Base-by-base conservation (phyloP, 108 stramenopile species). In the Tribonema minus region DNA sequence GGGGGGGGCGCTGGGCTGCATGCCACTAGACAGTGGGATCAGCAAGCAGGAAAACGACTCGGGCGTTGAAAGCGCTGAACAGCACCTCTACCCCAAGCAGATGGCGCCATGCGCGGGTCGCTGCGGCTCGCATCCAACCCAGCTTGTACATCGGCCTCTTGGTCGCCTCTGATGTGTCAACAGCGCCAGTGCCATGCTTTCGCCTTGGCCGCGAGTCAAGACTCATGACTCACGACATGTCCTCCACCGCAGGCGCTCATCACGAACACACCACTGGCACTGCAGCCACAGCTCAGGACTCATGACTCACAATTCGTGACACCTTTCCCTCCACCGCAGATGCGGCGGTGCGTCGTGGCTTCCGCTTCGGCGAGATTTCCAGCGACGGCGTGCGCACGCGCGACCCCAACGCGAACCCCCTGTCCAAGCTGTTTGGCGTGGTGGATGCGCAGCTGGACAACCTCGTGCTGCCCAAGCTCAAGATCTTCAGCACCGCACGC, bases 321-420 rank as follows among this genome's bases (percentile, higher is more conserved):
- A 46, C 15, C 61, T 26, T n/a, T 28, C 61, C 25, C 61, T 15
- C 74, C 74, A 2, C 27, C 61, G 0, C 46, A 15, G 31, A 75
- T 64, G 64, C 64, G 9, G 74, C 74, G 12, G 64, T 75, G 5
- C 61, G 74, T 3, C 9, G 74, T 1, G 54, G 64, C 3, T 75
- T 75, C 74, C 74, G 74, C 3, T 75, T 75, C 46, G 74, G 62
- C 3, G 74, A 75, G 74, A 66, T 75, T n/a, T n/a, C n/a, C n/a
- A n/a, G n/a, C n/a, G n/a, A n/a, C n/a, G n/a, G n/a, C n/a, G n/a
- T n/a, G n/a, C n/a, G n/a, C n/a, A n/a, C n/a, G n/a, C n/a, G n/a
- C n/a, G n/a, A n/a, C n/a, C n/a, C n/a, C 64, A 75, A 64, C 61
- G 39, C 39, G 64, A 75, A 64, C 0, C 27, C 37, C 7, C 64